Base-by-base conservation (phyloP, 1,284 basidiomycete species). In the Marasmius tenuissimus region DNA sequence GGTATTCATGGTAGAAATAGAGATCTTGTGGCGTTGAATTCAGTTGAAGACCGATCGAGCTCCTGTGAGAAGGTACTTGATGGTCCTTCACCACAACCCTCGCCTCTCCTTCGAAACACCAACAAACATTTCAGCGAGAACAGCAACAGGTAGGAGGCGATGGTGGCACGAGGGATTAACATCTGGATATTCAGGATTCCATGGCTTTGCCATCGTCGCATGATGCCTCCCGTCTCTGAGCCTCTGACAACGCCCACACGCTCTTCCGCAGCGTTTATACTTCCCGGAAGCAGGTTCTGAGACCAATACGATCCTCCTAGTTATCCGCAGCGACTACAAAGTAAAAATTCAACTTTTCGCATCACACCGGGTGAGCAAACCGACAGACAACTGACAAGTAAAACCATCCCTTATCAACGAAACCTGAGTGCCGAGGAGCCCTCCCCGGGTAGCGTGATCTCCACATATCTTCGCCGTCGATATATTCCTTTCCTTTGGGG, bases 331-430 rank as follows among this genome's bases (percentile, higher is more conserved):
- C 92, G 81, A 94, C 95, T 97, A 67, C 5, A 62, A 34, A 37
- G 59, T 48, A 11, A 22, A 50, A 47, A 22, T 14, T 22, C 39
- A 34, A 34, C 49, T 53, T 14, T 37, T 22, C 7, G n/a, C 27
- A 34, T 50, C 14, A 18, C 14, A 47, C 2, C 8, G 16, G 14
- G 45, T 54, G 20, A 55, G 53, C 45, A 60, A 50, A 52, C 48
- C 50, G 12, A 6, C 6, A 55, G 27, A 51, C 57, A 53, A 80
- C 86, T 65, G 68, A 96, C 96, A 98, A 63, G 99, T 84, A 75
- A 98, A 98, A 78, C 92, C 93, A 79, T 99, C 96, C 58, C 96
- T 81, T 57, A 98, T 88, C 94, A 62, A 84, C 85, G 68, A 99
- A 98, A 73, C 99, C 96, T 1, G 91, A 86, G 2, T 27, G 4